Evolutionary conservation across 2,329 filamentous ascomycete species (phyloP).

Genomic region (Exophiala alcalophila): DNA sequence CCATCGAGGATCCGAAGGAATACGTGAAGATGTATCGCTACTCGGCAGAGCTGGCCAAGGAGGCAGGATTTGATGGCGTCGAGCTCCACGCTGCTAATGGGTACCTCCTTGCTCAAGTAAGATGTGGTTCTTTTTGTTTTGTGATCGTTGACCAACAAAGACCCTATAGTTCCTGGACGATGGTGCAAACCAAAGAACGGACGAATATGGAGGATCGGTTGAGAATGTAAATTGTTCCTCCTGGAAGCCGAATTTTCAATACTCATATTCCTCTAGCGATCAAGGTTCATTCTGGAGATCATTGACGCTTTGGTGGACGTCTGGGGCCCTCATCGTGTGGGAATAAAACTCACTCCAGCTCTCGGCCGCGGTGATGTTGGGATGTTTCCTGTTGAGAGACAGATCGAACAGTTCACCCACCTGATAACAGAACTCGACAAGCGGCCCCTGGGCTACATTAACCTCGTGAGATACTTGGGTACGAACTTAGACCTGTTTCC

Average conservation of each 20-base stretch:
- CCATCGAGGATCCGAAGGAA: too few species aligned
- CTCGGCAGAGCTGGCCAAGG: too few species aligned
- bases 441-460: conserved; percentile 6
- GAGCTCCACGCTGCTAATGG: conserved; percentile 51
- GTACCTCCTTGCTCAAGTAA: conserved; percentile 53
- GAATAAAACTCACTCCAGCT: conserved; percentile 44
- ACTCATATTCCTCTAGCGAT: conserved; percentile 52
- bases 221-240: too few species aligned
- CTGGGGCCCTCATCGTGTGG: conserved; percentile 46
- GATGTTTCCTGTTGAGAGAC: conserved; percentile 7
- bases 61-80: conserved; percentile 54
- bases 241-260: too few species aligned
- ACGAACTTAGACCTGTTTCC: not conserved
- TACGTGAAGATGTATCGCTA: too few species aligned
- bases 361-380: conserved; percentile 4
- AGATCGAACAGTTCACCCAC: conserved; percentile 9
- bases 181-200: too few species aligned
- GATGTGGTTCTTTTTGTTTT: too few species aligned
- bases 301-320: conserved; percentile 44
- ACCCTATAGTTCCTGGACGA: too few species aligned
- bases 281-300: conserved; percentile 55
- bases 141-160: too few species aligned
- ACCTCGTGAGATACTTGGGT: conserved; percentile 8
- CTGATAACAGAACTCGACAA: conserved; percentile 7
- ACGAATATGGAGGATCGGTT: too few species aligned